phyloP scores from a whole-genome alignment of 2,329 filamentous ascomycete species.

The Akanthomyces muscarius region DNA sequence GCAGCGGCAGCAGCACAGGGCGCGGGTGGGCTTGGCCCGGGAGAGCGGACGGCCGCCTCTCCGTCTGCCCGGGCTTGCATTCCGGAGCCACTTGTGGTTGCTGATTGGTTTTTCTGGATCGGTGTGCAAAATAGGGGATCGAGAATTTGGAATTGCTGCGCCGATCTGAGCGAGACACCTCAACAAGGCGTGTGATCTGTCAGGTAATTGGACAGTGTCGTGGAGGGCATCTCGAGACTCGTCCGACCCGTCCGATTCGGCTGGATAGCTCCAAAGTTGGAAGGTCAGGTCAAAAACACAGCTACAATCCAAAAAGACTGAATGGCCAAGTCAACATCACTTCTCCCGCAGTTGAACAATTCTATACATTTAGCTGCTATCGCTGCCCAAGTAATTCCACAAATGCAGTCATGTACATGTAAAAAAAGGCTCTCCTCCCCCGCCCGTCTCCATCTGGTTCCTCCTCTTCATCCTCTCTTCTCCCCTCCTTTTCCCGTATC shows the following conservation, averaged over 20 bases:
- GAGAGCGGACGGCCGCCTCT: neutral
- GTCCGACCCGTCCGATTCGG: neutral
- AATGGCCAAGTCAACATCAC: neutral
- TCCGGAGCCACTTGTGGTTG: neutral
- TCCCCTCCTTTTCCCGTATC: neutral
- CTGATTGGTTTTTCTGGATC: neutral
- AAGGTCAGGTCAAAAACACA: neutral
- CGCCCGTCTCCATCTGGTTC: neutral
- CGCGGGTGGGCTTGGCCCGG: no score
- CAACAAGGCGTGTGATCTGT: no score
- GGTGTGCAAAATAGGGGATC: neutral
- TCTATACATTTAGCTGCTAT: constrained; percentile 17
- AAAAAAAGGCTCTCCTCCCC: constrained; percentile 4
- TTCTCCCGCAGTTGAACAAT: constrained; percentile 1
- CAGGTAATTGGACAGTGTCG: neutral
- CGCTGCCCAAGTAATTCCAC: constrained; percentile 12
- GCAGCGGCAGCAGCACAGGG: no score
- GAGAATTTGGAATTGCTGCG: neutral
- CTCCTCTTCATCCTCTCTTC: neutral
- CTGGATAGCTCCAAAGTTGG: neutral
- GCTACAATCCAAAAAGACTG: neutral
- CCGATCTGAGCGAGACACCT: neutral
- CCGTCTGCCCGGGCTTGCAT: neutral
- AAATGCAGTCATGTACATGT: constrained; percentile 17
- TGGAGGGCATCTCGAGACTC: neutral